Evolutionary conservation across 148 eudicot species (phyloP), one percentile per base, ranked within the genome.

Genomic region (Chenopodium berlandieri): DNA sequence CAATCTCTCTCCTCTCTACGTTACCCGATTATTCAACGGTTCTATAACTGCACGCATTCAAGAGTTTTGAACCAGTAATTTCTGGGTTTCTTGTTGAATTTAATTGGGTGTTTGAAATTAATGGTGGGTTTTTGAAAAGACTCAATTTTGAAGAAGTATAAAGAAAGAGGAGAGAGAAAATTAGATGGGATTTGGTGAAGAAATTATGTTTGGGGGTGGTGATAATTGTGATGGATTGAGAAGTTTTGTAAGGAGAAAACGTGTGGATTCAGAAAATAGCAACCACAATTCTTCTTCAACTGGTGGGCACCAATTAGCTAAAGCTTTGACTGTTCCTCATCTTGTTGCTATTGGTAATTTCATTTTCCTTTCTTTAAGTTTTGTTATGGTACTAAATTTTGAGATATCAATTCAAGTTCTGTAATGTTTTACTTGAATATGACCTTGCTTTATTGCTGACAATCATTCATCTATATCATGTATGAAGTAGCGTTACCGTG

Each of bases 311-410:
- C 85, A 84, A 80, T 84, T 84, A 73, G 83, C 83, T 23, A 84
- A 80, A 77, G 86, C 83, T 58, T 76, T 84, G 54, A 75, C 86
- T 80, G 86, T 84, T 80, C 80, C 83, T 84, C 83, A 80, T 10
- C 77, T 84, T 64, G 37, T 84, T 84, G 86, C 83, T 63, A 77
- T 84, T 80, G 86, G 86, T 84, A 71, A 27, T 31, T 66, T 78
- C 40, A 40, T 14, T 2, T 19, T 9, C 9, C 6, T 20, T 19
- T 30, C 13, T 4, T 50, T 54, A 23, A 5, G 0, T 40, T 40
- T 40, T 5, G 0, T 40, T 40, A 40, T 40, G 8, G 44, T 40
- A 40, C 6, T n/a, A 5, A 11, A 11, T 1, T 25, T 30, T 20
- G 23, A n/a, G 1, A 34, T 37, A 11, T 34, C 37, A 20, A 25